Conservation (phyloP, 2,329 filamentous ascomycete species). For the Talaromyces piceae region DNA sequence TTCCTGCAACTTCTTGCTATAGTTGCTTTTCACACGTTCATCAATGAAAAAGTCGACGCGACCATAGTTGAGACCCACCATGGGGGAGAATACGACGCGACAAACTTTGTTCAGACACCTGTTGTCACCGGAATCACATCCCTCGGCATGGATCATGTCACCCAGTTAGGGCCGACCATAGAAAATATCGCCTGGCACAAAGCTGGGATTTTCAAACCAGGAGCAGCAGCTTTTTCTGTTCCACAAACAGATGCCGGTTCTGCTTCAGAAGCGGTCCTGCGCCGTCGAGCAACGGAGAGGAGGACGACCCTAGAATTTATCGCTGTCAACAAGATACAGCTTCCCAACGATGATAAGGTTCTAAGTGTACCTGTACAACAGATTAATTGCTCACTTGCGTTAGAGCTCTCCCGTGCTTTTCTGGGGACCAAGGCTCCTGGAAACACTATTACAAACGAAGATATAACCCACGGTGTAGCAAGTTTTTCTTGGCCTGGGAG, state of each 20-base stretch:
- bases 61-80: conserved; percentile 62
- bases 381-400: conserved; percentile 27
- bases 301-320: neutral
- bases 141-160: conserved; percentile 63
- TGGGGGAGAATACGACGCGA: conserved; percentile 62
- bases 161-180: conserved; percentile 54
- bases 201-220: conserved; percentile 60
- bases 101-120: conserved; percentile 47
- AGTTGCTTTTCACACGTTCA: conserved; percentile 58
- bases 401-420: conserved; percentile 19
- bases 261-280: conserved; percentile 31
- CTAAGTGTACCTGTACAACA: conserved; percentile 23
- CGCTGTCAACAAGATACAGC: conserved; percentile 10
- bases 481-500: conserved; percentile 27
- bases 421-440: conserved; percentile 16
- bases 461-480: conserved; percentile 20
- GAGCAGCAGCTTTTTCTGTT: conserved; percentile 52
- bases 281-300: conserved; percentile 3
- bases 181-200: conserved; percentile 56
- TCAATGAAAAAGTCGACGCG: conserved; percentile 54
- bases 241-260: conserved; percentile 23
- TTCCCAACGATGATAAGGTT: conserved; percentile 12
- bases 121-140: conserved; percentile 55
- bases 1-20: conserved; percentile 48
- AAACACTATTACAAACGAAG: conserved; percentile 13